phyloP scores from a whole-genome alignment of 805 yeast genomes.

The Vanderwaltozyma verrucispora region DNA sequence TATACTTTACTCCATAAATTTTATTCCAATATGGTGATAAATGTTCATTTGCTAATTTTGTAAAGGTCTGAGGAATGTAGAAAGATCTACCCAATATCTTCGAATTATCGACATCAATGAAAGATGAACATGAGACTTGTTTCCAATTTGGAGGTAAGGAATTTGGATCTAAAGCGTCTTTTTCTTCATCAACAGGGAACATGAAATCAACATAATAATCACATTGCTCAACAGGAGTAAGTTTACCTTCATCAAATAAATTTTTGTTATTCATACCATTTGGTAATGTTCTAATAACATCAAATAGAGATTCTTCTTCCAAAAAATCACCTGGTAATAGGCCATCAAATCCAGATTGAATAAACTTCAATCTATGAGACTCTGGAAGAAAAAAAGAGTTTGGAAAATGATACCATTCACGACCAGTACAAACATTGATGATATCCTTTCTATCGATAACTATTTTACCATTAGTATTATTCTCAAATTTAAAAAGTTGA shows the following conservation, averaged over 20 bases:
- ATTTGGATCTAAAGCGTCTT: constrained; percentile 32
- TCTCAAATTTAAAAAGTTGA: constrained; percentile 12
- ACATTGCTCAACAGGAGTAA: constrained; percentile 43
- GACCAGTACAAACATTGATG: constrained; percentile 71
- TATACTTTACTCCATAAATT: constrained; percentile 32
- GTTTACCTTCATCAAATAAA: constrained; percentile 48
- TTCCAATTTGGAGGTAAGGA: constrained; percentile 34
- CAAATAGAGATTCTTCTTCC: constrained; percentile 31
- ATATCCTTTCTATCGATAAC: constrained; percentile 21
- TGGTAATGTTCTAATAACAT: constrained; percentile 42
- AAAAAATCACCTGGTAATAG: constrained; percentile 78
- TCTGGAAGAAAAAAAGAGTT: constrained; percentile 72
- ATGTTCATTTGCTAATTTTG: constrained; percentile 18
- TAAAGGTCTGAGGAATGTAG: constrained; percentile 37
- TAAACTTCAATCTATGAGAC: constrained; percentile 53
- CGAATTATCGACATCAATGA: constrained; percentile 46
- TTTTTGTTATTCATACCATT: constrained; percentile 67
- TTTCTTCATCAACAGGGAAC: constrained; percentile 34
- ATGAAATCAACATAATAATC: constrained; percentile 61
- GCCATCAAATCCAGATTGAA: constrained; percentile 74
- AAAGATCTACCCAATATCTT: constrained; percentile 44
- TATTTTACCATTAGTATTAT: constrained; percentile 8
- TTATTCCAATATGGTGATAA: constrained; percentile 11
- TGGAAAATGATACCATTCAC: constrained; percentile 94
- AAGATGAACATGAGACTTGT: constrained; percentile 35